These are phyloP conservation scores for Lobosporangium transversale DNA, from an alignment of 192 early-diverging fungal species.

Conservation along the genomic window DNA sequence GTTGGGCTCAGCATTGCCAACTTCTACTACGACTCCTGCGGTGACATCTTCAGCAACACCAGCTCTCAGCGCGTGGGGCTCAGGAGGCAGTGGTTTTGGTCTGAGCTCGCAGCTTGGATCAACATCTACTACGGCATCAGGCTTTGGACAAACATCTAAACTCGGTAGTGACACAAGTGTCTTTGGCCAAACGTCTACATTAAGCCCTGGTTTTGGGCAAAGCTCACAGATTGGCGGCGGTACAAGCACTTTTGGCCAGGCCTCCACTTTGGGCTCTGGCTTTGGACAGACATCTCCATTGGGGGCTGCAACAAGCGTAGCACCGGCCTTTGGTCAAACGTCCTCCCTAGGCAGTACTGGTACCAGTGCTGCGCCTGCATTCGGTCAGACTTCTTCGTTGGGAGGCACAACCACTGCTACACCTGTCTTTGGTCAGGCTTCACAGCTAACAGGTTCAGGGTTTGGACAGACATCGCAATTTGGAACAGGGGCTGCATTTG, in stretches of 20 bases:
- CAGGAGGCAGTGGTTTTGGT: constrained; percentile 19
- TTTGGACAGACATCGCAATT: constrained; percentile 32
- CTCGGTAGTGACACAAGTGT: background rate
- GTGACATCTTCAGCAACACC: constrained; percentile 10
- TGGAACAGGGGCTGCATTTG: constrained; percentile 22
- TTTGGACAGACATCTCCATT: constrained; percentile 7
- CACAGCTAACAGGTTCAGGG: background rate
- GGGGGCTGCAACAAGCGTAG: background rate
- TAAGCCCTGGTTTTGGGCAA: constrained; percentile 6
- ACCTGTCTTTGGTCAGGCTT: constrained; percentile 31
- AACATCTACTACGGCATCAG: background rate
- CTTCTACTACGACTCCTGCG: background rate
- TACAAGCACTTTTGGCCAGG: constrained; percentile 9
- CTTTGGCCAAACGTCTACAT: constrained; percentile 14
- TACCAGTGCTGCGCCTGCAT: background rate
- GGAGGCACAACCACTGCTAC: background rate
- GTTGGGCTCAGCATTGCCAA: constrained; percentile 2
- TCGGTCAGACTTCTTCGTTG: constrained; percentile 17
- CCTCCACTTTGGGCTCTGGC: constrained; percentile 5
- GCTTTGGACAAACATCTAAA: constrained; percentile 33
- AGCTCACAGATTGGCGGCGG: background rate
- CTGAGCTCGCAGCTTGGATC: constrained; percentile 15
- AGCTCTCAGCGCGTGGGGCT: constrained; percentile 19
- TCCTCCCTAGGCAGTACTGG: constrained; percentile 6
- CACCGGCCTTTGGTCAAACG: constrained; percentile 4